phyloP scores from a whole-genome alignment of 441 rosid species.

The Sinapis alba region DNA sequence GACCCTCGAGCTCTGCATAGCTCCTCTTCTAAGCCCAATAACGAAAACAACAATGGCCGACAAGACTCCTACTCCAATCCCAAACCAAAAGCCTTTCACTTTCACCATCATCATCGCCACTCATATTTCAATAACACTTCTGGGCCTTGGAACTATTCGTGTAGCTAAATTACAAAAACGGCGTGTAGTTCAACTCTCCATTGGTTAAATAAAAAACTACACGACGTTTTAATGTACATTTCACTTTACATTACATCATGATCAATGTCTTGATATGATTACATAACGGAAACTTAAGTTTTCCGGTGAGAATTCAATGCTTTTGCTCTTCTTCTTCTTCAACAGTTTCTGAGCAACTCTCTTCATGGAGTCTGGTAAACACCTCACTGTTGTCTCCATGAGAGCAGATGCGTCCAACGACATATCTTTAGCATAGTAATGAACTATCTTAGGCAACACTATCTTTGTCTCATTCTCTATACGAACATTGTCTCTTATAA shows the following conservation, averaged over 20 bases:
- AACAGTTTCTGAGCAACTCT: conserved; percentile 48
- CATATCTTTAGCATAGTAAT: conserved; percentile 68
- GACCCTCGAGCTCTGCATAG: conserved; percentile 46
- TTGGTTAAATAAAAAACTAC: not conserved
- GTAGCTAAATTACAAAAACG: conserved; percentile 6
- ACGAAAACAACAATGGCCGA: conserved; percentile 31
- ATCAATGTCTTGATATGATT: conserved; percentile 43
- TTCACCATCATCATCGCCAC: conserved; percentile 23
- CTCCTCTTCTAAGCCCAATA: conserved; percentile 39
- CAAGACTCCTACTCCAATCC: not conserved
- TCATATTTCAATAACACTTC: not conserved
- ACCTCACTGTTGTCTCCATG: conserved; percentile 43
- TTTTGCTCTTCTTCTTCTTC: conserved; percentile 51
- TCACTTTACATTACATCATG: conserved; percentile 26
- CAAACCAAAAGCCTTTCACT: conserved; percentile 36
- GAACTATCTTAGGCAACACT: conserved; percentile 58
- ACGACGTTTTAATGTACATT: not conserved
- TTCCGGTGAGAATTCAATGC: conserved; percentile 61
- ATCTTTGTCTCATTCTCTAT: conserved; percentile 65
- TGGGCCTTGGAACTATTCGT: conserved; percentile 26
- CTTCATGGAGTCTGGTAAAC: conserved; percentile 51
- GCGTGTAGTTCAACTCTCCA: conserved; percentile 13
- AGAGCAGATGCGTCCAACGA: conserved; percentile 48
- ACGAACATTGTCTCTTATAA: conserved; percentile 51
- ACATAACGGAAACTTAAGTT: conserved; percentile 65